Evolutionary conservation across 352 stramenopile species (phyloP).

Genomic region (Saprolegnia parasitica): DNA sequence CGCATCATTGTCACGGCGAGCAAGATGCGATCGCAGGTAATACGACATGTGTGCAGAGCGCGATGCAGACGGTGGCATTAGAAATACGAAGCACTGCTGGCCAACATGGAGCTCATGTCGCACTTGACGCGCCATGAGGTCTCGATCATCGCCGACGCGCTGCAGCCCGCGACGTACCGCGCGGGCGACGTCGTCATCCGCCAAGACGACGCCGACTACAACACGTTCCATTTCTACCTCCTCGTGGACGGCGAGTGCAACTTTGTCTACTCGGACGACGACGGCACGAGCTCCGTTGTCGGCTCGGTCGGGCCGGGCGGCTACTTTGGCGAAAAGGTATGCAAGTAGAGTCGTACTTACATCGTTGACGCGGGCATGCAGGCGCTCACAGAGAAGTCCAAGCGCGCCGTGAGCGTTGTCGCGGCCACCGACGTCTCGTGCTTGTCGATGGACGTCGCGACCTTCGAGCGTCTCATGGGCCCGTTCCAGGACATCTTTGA

Average conservation of each 20-base stretch:
- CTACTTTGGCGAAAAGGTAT: constrained; percentile 30
- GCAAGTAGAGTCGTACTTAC: not conserved
- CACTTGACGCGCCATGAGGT: constrained; percentile 19
- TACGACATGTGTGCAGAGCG: not conserved
- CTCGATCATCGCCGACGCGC: constrained; percentile 23
- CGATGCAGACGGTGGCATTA: not conserved
- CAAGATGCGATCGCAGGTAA: constrained; percentile 21
- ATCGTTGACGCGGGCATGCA: not conserved
- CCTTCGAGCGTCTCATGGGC: constrained; percentile 27
- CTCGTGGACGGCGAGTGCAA: constrained; percentile 18
- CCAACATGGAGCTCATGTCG: constrained; percentile 25
- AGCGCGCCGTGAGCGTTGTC: constrained; percentile 24
- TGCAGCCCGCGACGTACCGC: constrained; percentile 16
- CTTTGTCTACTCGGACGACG: constrained; percentile 24
- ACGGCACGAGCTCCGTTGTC: constrained; percentile 13
- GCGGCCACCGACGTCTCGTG: constrained; percentile 20
- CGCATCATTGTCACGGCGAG: constrained; percentile 26
- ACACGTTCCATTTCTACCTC: constrained; percentile 28
- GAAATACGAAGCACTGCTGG: constrained; percentile 15
- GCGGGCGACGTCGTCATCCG: constrained; percentile 21
- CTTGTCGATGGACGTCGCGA: constrained; percentile 28
- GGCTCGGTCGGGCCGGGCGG: constrained; percentile 9
- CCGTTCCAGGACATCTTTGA: constrained; percentile 27
- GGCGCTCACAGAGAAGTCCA: constrained; percentile 29
- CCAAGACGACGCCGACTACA: constrained; percentile 25